These are phyloP conservation scores for Viridothelium virens DNA, from an alignment of 495 filamentous ascomycete species.

Conservation along the genomic window DNA sequence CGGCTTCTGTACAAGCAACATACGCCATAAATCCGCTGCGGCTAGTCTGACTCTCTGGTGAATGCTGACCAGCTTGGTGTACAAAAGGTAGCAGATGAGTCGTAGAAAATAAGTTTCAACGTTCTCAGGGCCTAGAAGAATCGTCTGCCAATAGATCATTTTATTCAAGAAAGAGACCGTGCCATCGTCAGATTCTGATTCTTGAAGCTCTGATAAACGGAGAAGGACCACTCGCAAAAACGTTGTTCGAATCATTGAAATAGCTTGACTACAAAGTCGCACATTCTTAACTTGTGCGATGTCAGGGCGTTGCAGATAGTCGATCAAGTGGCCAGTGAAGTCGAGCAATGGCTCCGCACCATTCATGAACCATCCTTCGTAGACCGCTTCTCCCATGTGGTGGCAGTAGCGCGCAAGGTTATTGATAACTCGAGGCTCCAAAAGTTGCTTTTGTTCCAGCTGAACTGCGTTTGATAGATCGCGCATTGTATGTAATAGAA, in stretches of 20 bases:
- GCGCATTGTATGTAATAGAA: constrained; percentile 66
- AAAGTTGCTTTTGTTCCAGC: constrained; percentile 61
- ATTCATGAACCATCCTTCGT: constrained; percentile 91
- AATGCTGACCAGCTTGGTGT: constrained; percentile 65
- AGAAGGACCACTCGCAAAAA: constrained; percentile 72
- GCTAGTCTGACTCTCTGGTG: constrained; percentile 59
- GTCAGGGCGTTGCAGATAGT: constrained; percentile 82
- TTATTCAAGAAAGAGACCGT: constrained; percentile 66
- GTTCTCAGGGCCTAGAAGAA: constrained; percentile 69
- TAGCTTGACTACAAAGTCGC: constrained; percentile 73
- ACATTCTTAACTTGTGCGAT: constrained; percentile 73
- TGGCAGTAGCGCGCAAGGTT: constrained; percentile 73
- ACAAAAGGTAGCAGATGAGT: constrained; percentile 82
- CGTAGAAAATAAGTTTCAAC: constrained; percentile 68
- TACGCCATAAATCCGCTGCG: constrained; percentile 78
- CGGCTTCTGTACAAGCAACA: constrained; percentile 87
- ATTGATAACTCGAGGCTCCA: constrained; percentile 72
- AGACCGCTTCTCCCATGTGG: constrained; percentile 80
- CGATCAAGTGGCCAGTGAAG: constrained; percentile 74
- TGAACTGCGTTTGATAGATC: constrained; percentile 61
- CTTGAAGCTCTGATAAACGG: constrained; percentile 73
- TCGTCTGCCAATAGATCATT: constrained; percentile 90
- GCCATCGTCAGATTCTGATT: constrained; percentile 49
- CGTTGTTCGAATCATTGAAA: constrained; percentile 61
- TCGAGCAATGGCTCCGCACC: constrained; percentile 77